Conservation (phyloP, 2,329 filamentous ascomycete genomes). For the Penicillium sp. region DNA sequence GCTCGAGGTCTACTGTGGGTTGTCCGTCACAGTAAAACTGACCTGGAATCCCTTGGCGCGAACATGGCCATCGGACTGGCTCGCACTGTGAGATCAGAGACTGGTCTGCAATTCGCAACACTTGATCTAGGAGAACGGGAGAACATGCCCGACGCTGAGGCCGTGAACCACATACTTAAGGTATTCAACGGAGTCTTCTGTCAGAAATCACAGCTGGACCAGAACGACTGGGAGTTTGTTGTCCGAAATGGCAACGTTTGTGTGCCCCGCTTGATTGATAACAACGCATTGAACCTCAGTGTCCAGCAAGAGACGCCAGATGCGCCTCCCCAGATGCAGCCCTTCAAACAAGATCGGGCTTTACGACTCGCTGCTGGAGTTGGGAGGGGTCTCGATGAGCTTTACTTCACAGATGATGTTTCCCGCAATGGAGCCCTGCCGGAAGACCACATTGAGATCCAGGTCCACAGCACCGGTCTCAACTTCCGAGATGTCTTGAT, state of each 20-base stretch:
- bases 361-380: conserved; percentile 19
- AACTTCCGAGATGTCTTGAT: conserved; percentile 45
- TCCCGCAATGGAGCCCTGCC: conserved; percentile 8
- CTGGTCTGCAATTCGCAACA: conserved; percentile 18
- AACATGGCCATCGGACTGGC: conserved; percentile 23
- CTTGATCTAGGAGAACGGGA: conserved; percentile 20
- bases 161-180: conserved; percentile 16
- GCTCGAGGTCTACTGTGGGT: conserved; percentile 20
- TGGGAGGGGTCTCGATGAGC: conserved; percentile 18
- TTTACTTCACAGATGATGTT: conserved; percentile 27
- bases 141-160: conserved; percentile 13
- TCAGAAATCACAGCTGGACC: conserved; percentile 14
- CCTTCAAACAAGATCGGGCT: conserved; percentile 22
- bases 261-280: conserved; percentile 21
- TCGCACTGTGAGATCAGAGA: conserved; percentile 23
- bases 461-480: conserved; percentile 18
- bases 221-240: conserved; percentile 21
- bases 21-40: conserved; percentile 14
- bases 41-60: conserved; percentile 14
- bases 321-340: conserved; percentile 19
- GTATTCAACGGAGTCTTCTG: conserved; percentile 18
- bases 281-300: conserved; percentile 17
- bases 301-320: conserved; percentile 21
- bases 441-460: conserved; percentile 21
- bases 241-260: conserved; percentile 19